Evolutionary conservation across 2,329 filamentous ascomycete genomes (phyloP).

Genomic region (Pseudogymnoascus sp.): DNA sequence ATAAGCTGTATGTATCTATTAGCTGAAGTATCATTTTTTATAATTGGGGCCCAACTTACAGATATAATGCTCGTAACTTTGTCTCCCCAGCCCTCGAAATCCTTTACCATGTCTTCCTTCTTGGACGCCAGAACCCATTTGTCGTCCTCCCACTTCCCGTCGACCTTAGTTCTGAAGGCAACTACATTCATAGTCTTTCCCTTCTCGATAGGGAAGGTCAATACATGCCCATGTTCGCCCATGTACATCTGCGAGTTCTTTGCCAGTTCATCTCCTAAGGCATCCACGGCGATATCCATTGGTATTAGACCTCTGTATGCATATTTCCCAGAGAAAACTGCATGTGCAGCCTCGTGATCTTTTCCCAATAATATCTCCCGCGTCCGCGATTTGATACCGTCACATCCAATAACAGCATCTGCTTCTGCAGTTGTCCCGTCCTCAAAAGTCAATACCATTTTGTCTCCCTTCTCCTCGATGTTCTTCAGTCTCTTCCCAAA

Average conservation of each 20-base stretch:
- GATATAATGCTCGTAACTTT: conserved; percentile 31
- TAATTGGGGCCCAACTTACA: conserved; percentile 10
- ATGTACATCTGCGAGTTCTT: conserved; percentile 32
- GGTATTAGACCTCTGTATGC: conserved; percentile 53
- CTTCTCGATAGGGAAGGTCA: not conserved
- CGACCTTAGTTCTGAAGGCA: conserved; percentile 33
- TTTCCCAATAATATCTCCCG: conserved; percentile 46
- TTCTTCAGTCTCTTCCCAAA: conserved; percentile 32
- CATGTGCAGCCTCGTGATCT: conserved; percentile 16
- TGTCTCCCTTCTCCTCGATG: conserved; percentile 24
- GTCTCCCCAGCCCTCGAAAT: conserved; percentile 34
- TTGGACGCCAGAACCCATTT: conserved; percentile 35
- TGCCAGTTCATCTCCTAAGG: conserved; percentile 40
- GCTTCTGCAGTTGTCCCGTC: conserved; percentile 39
- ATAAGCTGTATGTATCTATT: conserved; percentile 34
- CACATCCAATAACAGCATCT: conserved; percentile 50
- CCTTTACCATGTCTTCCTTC: conserved; percentile 31
- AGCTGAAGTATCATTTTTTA: conserved; percentile 18
- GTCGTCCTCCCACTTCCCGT: conserved; percentile 31
- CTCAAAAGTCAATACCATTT: conserved; percentile 32
- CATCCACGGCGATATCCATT: conserved; percentile 41
- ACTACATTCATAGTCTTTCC: conserved; percentile 37
- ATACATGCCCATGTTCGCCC: not conserved
- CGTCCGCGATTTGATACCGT: conserved; percentile 54
- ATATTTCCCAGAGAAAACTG: conserved; percentile 47